phyloP scores from a whole-genome alignment of 2,329 filamentous ascomycete species.

The Harringtonia aguacate region DNA sequence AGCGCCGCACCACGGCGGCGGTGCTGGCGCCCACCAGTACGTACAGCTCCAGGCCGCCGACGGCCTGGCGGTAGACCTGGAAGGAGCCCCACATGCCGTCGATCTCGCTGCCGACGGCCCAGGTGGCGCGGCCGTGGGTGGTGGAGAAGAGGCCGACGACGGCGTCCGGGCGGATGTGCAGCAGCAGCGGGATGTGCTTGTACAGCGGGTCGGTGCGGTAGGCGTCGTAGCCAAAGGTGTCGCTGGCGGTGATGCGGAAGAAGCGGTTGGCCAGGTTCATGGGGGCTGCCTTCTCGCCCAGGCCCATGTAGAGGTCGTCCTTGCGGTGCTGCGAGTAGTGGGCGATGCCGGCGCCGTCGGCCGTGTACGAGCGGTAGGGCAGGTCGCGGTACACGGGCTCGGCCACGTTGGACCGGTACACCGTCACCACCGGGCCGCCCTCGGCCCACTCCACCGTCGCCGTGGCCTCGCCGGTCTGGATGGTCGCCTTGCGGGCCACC shows the following conservation, averaged over 20 bases:
- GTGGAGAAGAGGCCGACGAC: slow-evolving; percentile 60
- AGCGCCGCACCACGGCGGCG: slow-evolving; percentile 53
- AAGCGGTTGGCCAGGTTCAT: slow-evolving; percentile 60
- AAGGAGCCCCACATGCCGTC: slow-evolving; percentile 67
- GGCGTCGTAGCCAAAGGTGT: slow-evolving; percentile 64
- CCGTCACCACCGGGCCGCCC: slow-evolving; percentile 45
- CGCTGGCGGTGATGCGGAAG: slow-evolving; percentile 57
- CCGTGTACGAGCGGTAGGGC: slow-evolving; percentile 52
- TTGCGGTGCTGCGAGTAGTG: slow-evolving; percentile 51
- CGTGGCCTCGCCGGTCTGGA: slow-evolving; percentile 35
- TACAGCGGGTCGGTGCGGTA: slow-evolving; percentile 63
- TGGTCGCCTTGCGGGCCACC: slow-evolving; percentile 24
- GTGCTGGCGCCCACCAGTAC: slow-evolving; percentile 55
- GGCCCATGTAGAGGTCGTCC: slow-evolving; percentile 52
- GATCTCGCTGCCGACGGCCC: slow-evolving; percentile 60
- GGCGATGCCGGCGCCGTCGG: slow-evolving; percentile 44
- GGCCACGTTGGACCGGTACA: slow-evolving; percentile 38
- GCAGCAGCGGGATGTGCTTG: slow-evolving; percentile 64
- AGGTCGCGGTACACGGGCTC: slow-evolving; percentile 51
- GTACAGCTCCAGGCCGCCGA: slow-evolving; percentile 63
- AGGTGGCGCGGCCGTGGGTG: slow-evolving; percentile 51
- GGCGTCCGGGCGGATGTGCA: slow-evolving; percentile 54
- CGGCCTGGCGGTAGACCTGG: slow-evolving; percentile 64
- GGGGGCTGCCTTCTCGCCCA: slow-evolving; percentile 62
- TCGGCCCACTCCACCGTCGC: slow-evolving; percentile 49